Evolutionary conservation across 441 rosid species (phyloP), one percentile per base, ranked within the genome.

Genomic region (Omphalea diandra): DNA sequence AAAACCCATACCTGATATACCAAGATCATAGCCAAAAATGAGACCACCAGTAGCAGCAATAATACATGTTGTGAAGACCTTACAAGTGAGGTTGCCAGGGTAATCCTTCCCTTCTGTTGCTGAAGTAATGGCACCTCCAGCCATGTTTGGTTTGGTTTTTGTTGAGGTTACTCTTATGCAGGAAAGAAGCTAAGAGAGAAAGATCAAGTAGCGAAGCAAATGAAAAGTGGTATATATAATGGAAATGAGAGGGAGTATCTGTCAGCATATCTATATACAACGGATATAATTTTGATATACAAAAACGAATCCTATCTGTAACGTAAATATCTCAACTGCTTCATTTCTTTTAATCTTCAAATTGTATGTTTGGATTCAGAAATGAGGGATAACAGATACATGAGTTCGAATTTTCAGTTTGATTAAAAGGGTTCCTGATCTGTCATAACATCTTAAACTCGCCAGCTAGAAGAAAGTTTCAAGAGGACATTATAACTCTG

Each of bases 1-100:
- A 18, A 12, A 24, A 35, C 14, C 20, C 11, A 14, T 56, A 81
- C 84, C 87, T 69, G 87, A 81, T 36, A 81, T 79, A 29, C 85
- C 84, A 22, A 79, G 76, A 63, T 81, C 87, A 32, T 83, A 81
- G 5, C 83, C 80, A 26, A 79, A 81, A 43, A 81, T 81, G 5
- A 83, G 50, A 63, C 87, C 87, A 0, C 86, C 86, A 1, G 66
- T 40, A 15, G 81, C 86, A 5, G 82, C 84, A 12, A 78, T 40
- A 4, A 83, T 0, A 63, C 86, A 80, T 1, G 86, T 83, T 5
- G 71, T 1, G 2, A 78, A 12, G 11, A 80, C 84, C 26, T 58
- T 55, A 17, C 24, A 1, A 1, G 81, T 83, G 35, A 83, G 68
- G 3, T 76, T 80, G 6, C 81, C 84, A 0, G 86, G 83, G 29